phyloP scores from a whole-genome alignment of 1,139 yeast species.

The Protomyces arabidopsidicola region DNA sequence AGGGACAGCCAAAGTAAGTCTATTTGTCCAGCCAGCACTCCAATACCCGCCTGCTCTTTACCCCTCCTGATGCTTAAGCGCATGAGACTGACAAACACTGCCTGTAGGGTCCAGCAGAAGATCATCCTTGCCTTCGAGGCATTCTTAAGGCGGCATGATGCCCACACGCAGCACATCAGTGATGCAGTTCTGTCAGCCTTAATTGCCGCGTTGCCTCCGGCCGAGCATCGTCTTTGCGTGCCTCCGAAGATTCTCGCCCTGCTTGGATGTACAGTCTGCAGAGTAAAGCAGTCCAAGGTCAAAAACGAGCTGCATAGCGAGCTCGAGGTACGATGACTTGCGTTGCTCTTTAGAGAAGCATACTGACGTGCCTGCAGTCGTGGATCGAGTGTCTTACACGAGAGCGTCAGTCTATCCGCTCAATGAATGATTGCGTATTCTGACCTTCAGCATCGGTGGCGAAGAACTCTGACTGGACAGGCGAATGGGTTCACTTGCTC shows the following conservation, averaged over 20 bases:
- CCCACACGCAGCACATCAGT: too few species aligned
- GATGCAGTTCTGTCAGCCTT: background rate
- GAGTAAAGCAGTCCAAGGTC: background rate
- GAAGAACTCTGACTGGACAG: background rate
- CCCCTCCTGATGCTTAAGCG: background rate
- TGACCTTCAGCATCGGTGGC: background rate
- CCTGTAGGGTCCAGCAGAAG: background rate
- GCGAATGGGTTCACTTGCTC: background rate
- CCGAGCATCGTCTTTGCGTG: background rate
- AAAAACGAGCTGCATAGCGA: background rate
- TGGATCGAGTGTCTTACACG: background rate
- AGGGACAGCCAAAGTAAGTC: background rate
- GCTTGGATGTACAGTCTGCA: background rate
- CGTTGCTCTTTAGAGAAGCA: background rate
- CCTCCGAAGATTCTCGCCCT: background rate
- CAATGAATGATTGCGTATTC: background rate
- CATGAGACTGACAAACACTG: background rate
- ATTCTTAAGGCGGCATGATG: background rate
- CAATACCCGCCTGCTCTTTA: background rate
- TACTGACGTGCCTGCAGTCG: background rate
- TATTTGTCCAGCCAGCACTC: background rate
- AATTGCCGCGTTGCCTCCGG: background rate
- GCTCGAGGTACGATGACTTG: background rate
- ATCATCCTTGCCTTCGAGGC: background rate
- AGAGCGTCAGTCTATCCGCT: background rate